Base-by-base conservation (phyloP, 306 rosid genomes). In the Prunus mira region DNA sequence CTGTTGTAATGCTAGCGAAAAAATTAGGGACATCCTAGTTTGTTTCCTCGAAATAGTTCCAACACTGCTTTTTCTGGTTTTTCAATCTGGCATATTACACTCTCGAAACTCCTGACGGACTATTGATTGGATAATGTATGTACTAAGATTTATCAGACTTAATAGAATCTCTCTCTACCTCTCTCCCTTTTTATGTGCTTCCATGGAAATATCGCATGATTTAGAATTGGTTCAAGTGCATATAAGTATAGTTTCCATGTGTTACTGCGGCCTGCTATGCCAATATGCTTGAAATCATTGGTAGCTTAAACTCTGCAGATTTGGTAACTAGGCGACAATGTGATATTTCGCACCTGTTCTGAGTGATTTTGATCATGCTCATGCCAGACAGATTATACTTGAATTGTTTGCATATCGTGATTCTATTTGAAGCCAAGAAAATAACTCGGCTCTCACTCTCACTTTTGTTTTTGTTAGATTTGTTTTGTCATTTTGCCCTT, bases 21-120 rank as follows among this genome's bases (percentile, higher is more conserved):
- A 77, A 67, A 24, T 68, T 58, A 57, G 62, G 75, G 65, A 68
- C 62, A 71, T 20, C 38, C 52, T 51, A 65, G 63, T 65, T 51
- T 52, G 30, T 65, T 65, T 65, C 45, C 27, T 45, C 54, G 66
- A 22, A 51, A 75, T 54, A 54, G 32, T 22, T 71, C 65, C 65
- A 34, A 45, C 47, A 22, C n/a, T 73, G 28, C 12, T 1, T 2
- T 41, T 19, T 27, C 3, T 57, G 8, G 56, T 18, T 72, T 28
- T 30, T 52, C 12, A 27, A 15, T n/a, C 30, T 3, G 46, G 34
- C 34, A 56, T 68, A 27, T 45, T 43, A 15, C 8, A 1, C 20
- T 17, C 38, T 25, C 3, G 45, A 24, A 47, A 73, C 69, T 27
- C 60, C 64, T 25, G 47, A 19, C 5, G 0, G 47, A 19, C 5